Percentiles rank a stretch among this genome's conserved stretches.
phyloP scores from a whole-genome alignment of 805 yeast genomes.

The Yarrowia divulgata region DNA sequence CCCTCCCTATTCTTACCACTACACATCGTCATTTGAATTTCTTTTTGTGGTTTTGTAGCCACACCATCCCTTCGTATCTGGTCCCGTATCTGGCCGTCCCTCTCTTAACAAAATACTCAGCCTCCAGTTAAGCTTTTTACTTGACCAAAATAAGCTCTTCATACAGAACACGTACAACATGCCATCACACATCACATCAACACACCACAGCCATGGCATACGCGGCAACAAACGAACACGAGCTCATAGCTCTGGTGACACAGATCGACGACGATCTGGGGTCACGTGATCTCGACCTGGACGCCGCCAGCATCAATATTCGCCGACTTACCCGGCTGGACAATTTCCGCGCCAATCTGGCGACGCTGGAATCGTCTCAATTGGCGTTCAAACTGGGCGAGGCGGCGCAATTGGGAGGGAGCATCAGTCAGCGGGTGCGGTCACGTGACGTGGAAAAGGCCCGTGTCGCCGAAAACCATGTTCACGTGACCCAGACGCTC shows the following conservation, averaged over 20 bases:
- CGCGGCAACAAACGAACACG: conserved; percentile 18
- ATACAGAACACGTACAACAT: background rate
- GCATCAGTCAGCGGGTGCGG: conserved; percentile 73
- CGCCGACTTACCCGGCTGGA: conserved; percentile 46
- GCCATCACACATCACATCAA: background rate
- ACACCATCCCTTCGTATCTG: background rate
- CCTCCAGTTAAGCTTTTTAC: background rate
- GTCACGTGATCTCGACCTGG: conserved; percentile 2
- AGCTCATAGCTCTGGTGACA: conserved; percentile 13
- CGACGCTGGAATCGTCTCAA: conserved; percentile 55
- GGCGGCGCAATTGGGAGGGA: conserved; percentile 70
- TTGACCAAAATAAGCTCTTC: background rate
- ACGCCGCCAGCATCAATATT: conserved; percentile 8
- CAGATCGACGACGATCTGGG: conserved; percentile 17
- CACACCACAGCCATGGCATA: conserved; percentile 2
- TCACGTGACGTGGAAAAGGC: conserved; percentile 72
- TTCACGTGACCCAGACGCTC: conserved; percentile 71
- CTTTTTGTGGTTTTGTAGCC: no score
- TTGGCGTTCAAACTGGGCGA: conserved; percentile 61
- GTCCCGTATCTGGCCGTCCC: background rate
- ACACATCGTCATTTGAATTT: no score
- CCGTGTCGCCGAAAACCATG: conserved; percentile 66
- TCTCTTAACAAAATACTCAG: background rate
- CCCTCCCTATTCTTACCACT: no score
- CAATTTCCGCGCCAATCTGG: conserved; percentile 47